Conservation (phyloP, 2,329 filamentous ascomycete species). For the Phialocephala sp. region DNA sequence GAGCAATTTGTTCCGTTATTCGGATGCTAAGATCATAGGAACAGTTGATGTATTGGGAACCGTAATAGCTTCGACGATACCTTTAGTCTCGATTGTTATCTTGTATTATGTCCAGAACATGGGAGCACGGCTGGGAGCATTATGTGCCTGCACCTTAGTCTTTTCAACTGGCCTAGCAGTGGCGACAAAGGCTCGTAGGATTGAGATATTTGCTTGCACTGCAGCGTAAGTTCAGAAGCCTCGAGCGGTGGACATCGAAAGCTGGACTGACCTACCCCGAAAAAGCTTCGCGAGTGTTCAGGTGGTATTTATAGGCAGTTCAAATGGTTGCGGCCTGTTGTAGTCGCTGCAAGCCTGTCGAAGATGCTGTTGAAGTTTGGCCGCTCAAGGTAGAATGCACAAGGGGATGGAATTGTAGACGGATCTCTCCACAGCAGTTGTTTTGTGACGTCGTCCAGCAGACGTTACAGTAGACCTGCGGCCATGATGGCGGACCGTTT, state of each 20-base stretch:
- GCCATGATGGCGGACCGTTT: too few species aligned
- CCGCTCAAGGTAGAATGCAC: too few species aligned
- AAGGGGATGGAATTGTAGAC: too few species aligned
- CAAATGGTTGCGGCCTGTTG: background rate
- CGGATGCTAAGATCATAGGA: background rate
- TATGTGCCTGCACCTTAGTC: background rate
- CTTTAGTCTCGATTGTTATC: background rate
- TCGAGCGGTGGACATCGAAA: background rate
- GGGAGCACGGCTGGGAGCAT: background rate
- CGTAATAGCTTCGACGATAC: background rate
- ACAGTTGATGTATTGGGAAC: background rate
- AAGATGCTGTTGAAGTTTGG: too few species aligned
- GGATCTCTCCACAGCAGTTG: too few species aligned
- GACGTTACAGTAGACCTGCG: too few species aligned
- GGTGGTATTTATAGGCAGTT: slow-evolving; percentile 1
- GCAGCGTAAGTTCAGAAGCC: background rate
- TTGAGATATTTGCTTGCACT: slow-evolving; percentile 9
- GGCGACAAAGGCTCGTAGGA: slow-evolving; percentile 5
- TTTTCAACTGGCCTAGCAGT: background rate
- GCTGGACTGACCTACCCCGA: background rate
- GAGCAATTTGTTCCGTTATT: background rate
- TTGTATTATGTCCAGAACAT: background rate
- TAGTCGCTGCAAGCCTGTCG: too few species aligned
- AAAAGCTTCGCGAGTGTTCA: slow-evolving; percentile 3
- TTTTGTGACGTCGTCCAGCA: too few species aligned